Percentiles rank a stretch among this genome's conserved stretches.
Conservation (phyloP, 148 eudicot genomes). For the Hydrangea macrophylla region DNA sequence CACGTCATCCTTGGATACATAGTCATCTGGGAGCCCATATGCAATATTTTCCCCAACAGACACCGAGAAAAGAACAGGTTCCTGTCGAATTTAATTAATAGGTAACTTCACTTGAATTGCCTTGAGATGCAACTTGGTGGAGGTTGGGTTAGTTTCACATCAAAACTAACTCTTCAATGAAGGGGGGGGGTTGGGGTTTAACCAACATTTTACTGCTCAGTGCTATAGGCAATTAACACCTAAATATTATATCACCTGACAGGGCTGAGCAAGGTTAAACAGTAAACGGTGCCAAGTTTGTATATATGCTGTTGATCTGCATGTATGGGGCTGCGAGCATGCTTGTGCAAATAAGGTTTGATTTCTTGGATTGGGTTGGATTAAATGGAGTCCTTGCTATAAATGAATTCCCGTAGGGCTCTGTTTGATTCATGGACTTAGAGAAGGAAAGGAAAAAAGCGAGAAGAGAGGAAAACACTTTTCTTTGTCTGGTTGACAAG, state of each 20-base stretch:
- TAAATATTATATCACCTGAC: neutral
- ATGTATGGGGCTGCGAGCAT: neutral
- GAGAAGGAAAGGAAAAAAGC: no score
- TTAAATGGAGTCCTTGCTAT: neutral
- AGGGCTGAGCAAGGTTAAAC: neutral
- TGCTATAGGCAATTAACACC: neutral
- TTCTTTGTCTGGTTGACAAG: no score
- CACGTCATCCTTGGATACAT: conserved; percentile 82
- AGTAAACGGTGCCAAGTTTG: neutral
- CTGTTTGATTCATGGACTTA: no score
- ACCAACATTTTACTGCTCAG: neutral
- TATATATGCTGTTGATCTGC: neutral
- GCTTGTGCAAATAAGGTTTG: neutral
- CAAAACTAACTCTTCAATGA: neutral
- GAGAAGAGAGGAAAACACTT: no score
- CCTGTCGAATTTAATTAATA: conserved; percentile 38
- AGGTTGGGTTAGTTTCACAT: neutral
- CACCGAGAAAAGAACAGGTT: conserved; percentile 92
- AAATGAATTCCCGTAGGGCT: neutral
- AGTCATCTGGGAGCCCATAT: conserved; percentile 88
- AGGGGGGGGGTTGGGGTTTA: no score
- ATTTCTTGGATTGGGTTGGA: neutral
- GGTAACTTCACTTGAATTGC: neutral
- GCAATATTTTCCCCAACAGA: conserved; percentile 98
- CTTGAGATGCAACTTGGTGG: neutral